phyloP scores from a whole-genome alignment of 2,329 filamentous ascomycete species.

The Colletotrichum destructivum region DNA sequence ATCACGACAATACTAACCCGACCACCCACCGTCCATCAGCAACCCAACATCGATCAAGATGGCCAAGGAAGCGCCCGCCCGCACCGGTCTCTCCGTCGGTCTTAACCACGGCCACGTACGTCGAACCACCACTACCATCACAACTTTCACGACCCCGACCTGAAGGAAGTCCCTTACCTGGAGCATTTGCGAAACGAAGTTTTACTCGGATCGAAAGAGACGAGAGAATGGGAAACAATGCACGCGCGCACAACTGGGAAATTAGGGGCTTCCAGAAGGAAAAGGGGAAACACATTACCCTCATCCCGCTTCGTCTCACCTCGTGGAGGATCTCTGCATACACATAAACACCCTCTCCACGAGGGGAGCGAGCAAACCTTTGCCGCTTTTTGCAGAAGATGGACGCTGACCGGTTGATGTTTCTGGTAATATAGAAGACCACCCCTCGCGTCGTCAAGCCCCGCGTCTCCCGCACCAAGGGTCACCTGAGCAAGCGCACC shows the following conservation, averaged over 20 bases:
- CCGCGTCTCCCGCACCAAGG: constrained; percentile 89
- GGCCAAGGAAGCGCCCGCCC: constrained; percentile 72
- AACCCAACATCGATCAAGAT: constrained; percentile 58
- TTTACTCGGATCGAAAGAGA: background rate
- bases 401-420: constrained; percentile 70
- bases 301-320: constrained; percentile 69
- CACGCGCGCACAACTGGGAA: background rate
- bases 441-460: constrained; percentile 84
- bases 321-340: constrained; percentile 80
- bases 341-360: constrained; percentile 49
- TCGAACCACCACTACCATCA: constrained; percentile 51
- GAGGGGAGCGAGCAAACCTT: constrained; percentile 45
- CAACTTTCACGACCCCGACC: constrained; percentile 11
- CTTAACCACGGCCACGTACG: constrained; percentile 77
- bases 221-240: constrained; percentile 1
- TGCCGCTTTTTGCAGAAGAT: constrained; percentile 65
- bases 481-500: constrained; percentile 96
- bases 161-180: constrained; percentile 20
- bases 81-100: constrained; percentile 73
- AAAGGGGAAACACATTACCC: background rate
- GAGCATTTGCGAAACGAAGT: constrained; percentile 9
- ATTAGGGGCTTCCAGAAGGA: background rate
- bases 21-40: constrained; percentile 49
- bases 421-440: constrained; percentile 77
- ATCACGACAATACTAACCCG: constrained; percentile 47